Base-by-base conservation (phyloP, 202 grass and related monocot genomes). In the Saccharum hybrid region DNA sequence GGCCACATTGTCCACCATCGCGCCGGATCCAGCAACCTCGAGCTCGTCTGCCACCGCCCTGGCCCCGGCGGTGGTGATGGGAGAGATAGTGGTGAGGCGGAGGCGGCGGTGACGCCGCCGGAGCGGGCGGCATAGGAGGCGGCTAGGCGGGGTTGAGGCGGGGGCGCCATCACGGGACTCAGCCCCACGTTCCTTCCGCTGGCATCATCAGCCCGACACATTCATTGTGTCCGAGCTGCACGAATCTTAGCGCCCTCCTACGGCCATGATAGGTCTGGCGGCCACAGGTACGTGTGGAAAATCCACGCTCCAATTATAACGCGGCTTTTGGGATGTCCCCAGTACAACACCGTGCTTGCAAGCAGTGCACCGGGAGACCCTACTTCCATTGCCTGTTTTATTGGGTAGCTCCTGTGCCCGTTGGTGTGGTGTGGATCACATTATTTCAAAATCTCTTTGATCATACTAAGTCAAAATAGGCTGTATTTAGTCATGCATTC, bases 121-220 rank as follows among this genome's bases (percentile, higher is more conserved):
- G 2, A 54, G 6, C 0, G 6, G 2, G 6, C 1, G 0, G 6
- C 6, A 0, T 6, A 19, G 16, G 6, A 54, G 51, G 51, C 16
- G 6, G 0, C 49, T 0, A 0, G 1, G 0, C 0, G 0, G 4
- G 45, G 45, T 13, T 14, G 11, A 3, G 46, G 1, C 1, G 0
- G 4, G 46, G 12, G 13, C 4, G 4, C 13, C 46, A 49, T 46
- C 2, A 12, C 1, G 3, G 5, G 48, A 18, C 5, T 15, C 0
- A 51, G 5, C 49, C 16, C 5, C 16, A 0, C 6, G 51, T 6
- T 54, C 51, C 6, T 19, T 54, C 6, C 18, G 0, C 0, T 0
- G 6, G 6, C 18, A 4, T 54, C 2, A 6, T 19, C 6, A 1
- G 2, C 0, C 15, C 1, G 6, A 1, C 51, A 54, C 16, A 8